Evolutionary conservation across 2,329 filamentous ascomycete species (phyloP).

Genomic region (Penicillium sumatraense): DNA sequence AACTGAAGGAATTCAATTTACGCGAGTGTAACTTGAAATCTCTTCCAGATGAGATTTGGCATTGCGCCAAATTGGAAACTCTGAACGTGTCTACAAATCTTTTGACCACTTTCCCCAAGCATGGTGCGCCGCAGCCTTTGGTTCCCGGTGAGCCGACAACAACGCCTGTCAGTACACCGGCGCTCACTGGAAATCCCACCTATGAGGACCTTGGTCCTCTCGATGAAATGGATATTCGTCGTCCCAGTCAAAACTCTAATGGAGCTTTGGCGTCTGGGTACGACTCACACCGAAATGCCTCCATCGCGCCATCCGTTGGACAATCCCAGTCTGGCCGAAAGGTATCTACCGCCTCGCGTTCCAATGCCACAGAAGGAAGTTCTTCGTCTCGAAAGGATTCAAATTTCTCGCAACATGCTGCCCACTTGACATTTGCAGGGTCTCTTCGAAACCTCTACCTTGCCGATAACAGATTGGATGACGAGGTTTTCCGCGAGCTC

Average conservation of each 20-base stretch:
- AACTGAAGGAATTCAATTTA: constrained; percentile 84
- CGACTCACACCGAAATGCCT: constrained; percentile 71
- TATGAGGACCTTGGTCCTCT: constrained; percentile 75
- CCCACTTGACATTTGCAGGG: constrained; percentile 82
- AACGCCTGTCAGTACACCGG: constrained; percentile 53
- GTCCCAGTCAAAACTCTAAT: constrained; percentile 83
- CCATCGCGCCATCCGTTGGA: constrained; percentile 74
- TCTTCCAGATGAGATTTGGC: constrained; percentile 94
- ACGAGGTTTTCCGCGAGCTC: constrained; percentile 93
- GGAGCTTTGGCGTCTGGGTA: constrained; percentile 75
- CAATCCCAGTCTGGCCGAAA: constrained; percentile 76
- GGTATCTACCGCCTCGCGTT: constrained; percentile 77
- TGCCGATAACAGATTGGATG: constrained; percentile 91
- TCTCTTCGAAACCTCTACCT: constrained; percentile 84
- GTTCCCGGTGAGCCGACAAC: constrained; percentile 57
- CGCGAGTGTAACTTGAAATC: constrained; percentile 91
- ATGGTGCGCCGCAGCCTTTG: constrained; percentile 67
- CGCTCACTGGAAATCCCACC: constrained; percentile 66
- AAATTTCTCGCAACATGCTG: constrained; percentile 75
- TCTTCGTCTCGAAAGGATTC: constrained; percentile 81
- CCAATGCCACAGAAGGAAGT: constrained; percentile 59
- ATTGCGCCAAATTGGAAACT: constrained; percentile 84
- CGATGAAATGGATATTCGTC: constrained; percentile 67
- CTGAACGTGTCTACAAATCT: constrained; percentile 96
- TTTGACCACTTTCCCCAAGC: constrained; percentile 87